These are phyloP conservation scores for Leptosphaerulina australis DNA, from an alignment of 2,329 filamentous ascomycete genomes.

Conservation along the genomic window DNA sequence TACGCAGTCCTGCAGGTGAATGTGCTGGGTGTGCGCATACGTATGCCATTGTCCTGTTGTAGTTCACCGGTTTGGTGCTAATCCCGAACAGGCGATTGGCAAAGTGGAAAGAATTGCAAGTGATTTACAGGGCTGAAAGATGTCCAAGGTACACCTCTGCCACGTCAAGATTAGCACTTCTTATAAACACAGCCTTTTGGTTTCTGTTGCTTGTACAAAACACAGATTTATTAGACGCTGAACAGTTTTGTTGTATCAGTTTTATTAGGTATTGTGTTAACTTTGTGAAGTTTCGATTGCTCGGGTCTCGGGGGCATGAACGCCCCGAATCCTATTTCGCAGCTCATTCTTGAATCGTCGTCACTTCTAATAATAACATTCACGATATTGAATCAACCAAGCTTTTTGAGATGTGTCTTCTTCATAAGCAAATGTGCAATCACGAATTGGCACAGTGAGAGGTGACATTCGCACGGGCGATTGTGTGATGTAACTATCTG, in stretches of 20 bases:
- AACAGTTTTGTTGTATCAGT: background rate
- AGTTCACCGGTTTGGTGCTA: conserved; percentile 21
- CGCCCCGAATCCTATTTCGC: conserved; percentile 3
- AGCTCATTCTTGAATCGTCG: background rate
- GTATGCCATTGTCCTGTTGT: conserved; percentile 7
- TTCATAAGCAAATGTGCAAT: background rate
- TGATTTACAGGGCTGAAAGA: conserved; percentile 15
- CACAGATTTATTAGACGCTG: background rate
- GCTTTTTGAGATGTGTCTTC: conserved; percentile 1
- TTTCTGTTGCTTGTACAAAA: background rate
- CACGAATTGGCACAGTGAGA: background rate
- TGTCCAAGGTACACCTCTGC: conserved; percentile 11
- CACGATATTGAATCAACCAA: background rate
- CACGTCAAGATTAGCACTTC: conserved; percentile 9
- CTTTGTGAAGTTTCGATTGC: too few species aligned
- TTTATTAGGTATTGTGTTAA: background rate
- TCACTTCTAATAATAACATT: conserved; percentile 6
- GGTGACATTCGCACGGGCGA: background rate
- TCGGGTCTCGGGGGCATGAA: background rate
- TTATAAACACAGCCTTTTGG: background rate
- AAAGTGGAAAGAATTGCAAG: background rate
- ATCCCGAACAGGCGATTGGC: conserved; percentile 1
- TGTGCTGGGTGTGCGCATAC: conserved; percentile 7
- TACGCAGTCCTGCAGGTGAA: conserved; percentile 13
- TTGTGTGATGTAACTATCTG: background rate